Conservation (phyloP, 2,329 filamentous ascomycete genomes). For the Berkeleyomyces basicola region DNA sequence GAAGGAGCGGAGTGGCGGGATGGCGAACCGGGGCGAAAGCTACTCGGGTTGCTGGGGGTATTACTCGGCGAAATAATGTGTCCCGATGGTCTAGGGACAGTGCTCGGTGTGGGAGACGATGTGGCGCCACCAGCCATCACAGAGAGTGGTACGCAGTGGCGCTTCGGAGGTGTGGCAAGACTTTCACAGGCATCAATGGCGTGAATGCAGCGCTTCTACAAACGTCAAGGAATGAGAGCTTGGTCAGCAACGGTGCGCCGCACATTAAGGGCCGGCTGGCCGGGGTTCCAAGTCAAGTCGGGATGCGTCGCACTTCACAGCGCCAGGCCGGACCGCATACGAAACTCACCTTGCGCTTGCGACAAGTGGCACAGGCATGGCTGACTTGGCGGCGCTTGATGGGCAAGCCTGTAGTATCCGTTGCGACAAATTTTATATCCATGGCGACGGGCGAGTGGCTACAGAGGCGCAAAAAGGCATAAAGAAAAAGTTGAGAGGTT, state of each 20-base stretch:
- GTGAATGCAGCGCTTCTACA: slow-evolving; percentile 29
- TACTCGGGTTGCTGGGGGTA: neutral
- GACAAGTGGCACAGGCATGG: slow-evolving; percentile 39
- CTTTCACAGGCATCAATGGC: slow-evolving; percentile 1
- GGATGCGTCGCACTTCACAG: neutral
- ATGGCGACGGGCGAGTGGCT: neutral
- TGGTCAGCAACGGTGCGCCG: neutral
- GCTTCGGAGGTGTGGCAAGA: slow-evolving; percentile 6
- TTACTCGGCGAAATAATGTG: neutral
- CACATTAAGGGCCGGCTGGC: neutral
- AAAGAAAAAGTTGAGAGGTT: neutral
- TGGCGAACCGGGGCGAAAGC: neutral
- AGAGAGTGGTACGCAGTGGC: slow-evolving; percentile 5
- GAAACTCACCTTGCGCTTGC: slow-evolving; percentile 33
- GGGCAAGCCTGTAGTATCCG: slow-evolving; percentile 27
- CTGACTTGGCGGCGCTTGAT: slow-evolving; percentile 43
- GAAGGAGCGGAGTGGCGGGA: neutral
- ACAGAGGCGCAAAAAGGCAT: neutral
- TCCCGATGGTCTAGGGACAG: neutral
- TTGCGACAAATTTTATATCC: slow-evolving; percentile 11
- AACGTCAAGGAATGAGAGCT: neutral
- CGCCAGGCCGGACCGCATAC: neutral
- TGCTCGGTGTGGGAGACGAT: neutral
- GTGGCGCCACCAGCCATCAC: neutral
- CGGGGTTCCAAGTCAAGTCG: neutral